Conservation (phyloP, 345 rosid species). For the Kandelia obovata region DNA sequence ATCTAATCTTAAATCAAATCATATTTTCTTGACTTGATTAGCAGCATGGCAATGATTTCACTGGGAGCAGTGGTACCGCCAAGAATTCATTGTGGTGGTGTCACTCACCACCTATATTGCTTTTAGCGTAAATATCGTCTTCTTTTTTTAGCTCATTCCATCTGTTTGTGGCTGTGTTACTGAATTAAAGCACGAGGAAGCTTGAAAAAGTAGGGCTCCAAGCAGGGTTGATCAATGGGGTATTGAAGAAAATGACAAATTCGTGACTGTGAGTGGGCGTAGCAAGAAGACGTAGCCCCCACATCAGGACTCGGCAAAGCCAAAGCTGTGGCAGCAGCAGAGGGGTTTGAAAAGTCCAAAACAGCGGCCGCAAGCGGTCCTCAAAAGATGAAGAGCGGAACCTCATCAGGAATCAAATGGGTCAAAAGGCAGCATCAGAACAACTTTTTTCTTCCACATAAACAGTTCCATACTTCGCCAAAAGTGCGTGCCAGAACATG, state of each 20-base stretch:
- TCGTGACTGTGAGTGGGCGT: background rate
- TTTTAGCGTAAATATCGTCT: too few relatives aligned
- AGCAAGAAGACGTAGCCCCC: background rate
- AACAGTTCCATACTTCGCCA: background rate
- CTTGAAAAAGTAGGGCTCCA: slow-evolving; percentile 22
- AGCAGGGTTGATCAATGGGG: slow-evolving; percentile 28
- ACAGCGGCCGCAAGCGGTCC: slow-evolving; percentile 8
- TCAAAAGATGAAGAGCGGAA: slow-evolving; percentile 20
- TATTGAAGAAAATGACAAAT: slow-evolving; percentile 1
- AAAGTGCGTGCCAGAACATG: too few relatives aligned
- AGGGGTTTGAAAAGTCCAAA: slow-evolving; percentile 17
- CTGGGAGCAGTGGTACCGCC: too few relatives aligned
- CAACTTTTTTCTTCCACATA: slow-evolving; percentile 15
- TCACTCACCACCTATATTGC: too few relatives aligned
- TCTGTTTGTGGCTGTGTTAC: background rate
- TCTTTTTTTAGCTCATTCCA: background rate
- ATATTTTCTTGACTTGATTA: too few relatives aligned
- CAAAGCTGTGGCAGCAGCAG: slow-evolving; percentile 17
- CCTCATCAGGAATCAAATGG: slow-evolving; percentile 27
- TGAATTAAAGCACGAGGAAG: background rate
- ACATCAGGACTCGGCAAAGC: slow-evolving; percentile 5
- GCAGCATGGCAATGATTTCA: too few relatives aligned
- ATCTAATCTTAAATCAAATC: too few relatives aligned
- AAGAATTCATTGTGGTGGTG: too few relatives aligned
- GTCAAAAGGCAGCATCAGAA: slow-evolving; percentile 18